Evolutionary conservation across 306 rosid genomes (phyloP), one percentile per base, ranked within the genome.

Genomic region (Ormosia semicastrata): DNA sequence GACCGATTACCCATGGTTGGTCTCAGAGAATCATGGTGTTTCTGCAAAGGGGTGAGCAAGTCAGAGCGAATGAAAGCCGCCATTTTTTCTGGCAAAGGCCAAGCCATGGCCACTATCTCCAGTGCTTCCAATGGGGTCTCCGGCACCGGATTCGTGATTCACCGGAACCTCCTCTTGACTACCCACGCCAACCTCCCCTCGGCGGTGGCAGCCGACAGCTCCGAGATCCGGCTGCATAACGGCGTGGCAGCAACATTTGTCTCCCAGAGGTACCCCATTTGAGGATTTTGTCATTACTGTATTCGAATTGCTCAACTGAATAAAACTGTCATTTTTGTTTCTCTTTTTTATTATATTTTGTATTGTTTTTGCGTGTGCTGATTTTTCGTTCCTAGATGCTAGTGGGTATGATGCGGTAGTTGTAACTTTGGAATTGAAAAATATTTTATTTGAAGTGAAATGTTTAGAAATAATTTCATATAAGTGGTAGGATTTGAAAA

Each of bases 21-120:
- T 83, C 83, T 96, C 50, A 87, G 89, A 37, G 98, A 96, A 65
- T 89, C 99, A 15, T 92, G 94, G 98, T 96, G 99, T 67, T 96
- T 96, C 86, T 96, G 99, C 85, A 96, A 92, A 85, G 99, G 99
- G 29, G 90, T 92, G 17, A 85, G 98, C 78, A 96, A 94, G 90
- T 86, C 95, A 0, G 99, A 96, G 89, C 81, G 88, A 62, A 92
- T 89, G 93, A 92, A 92, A 71, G 97, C 77, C 41, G 77, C 98
- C 47, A 92, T 96, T 74, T 96, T 89, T 79, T 71, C 95, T 6
- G 90, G 88, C 8, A 94, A 92, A 80, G 89, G 86, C 30, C 90
- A 89, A 4, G 94, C 97, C 69, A 86, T 92, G 84, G 98, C 87
- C 50, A 86, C 91, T 75, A 85, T 92, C 78, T 86, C 88, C 5